Evolutionary conservation across 306 rosid genomes (phyloP), one percentile per base, ranked within the genome.

Genomic region (Lathyrus sativus): DNA sequence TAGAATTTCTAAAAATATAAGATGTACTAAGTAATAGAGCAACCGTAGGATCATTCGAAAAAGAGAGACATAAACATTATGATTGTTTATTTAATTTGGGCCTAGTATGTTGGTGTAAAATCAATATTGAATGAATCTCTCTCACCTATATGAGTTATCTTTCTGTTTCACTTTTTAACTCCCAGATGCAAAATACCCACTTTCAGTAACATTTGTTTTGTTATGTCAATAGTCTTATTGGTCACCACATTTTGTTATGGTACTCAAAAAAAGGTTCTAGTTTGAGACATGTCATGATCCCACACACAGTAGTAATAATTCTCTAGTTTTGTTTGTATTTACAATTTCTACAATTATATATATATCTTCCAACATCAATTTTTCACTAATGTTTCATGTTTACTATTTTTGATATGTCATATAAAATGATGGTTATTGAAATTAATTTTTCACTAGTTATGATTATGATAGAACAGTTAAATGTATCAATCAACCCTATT

Each of bases 171-270:
- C 74, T 64, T 74, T 77, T 61, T 10, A 28, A 68, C 66, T 62
- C 55, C 29, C 62, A 41, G 59, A 56, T 63, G n/a, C 38, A 35
- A 79, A 49, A 74, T 67, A 60, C 61, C 78, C 72, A 78, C 68
- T 78, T 83, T 60, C 75, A 78, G 84, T 15, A 76, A 78, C 42
- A 72, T 77, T 75, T 82, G 80, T 83, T 77, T 77, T 68, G 78
- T 76, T 71, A 74, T 71, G 76, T 62, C 71, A 56, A 71, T 65
- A 8, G 69, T 77, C 68, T 63, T 28, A 24, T 63, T 45, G 56
- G 65, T 66, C 39, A 65, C 70, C 50, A 35, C 39, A 17, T 5
- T 80, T 56, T 33, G 74, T 63, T 63, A 71, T 77, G 59, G 74
- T 31, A 78, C 76, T 69, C 2, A 60, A 75, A 74, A 53, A 58